Base-by-base conservation (phyloP, 345 rosid species). In the Corchorus olitorius region DNA sequence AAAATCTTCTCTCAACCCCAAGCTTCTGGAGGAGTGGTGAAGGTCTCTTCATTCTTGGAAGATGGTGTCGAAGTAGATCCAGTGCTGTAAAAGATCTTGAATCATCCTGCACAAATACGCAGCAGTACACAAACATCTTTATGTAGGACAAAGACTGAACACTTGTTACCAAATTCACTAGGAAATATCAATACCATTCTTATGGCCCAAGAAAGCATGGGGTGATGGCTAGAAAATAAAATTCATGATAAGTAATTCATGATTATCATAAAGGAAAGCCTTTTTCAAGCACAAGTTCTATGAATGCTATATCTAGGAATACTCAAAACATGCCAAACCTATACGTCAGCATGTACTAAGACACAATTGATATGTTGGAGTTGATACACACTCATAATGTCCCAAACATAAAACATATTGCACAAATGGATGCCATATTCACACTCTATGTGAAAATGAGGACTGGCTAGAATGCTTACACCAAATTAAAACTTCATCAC, bases 1-100 rank as follows among this genome's bases (percentile, higher is more conserved):
- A 93, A 81, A 81, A 93, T 74, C 85, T 83, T 93, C 82, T 93
- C 97, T 72, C 97, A 97, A 65, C 98, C 99, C 98, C 99, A 97
- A 76, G 99, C 97, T 85, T 97, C 97, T 69, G 99, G 98, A 83
- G 98, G 98, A 72, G 97, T 92, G 79, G 88, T 84, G 53, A 97
- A 87, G 70, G 94, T 73, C 53, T 92, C 91, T 80, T 90, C 98
- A 76, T 80, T 89, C 83, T 86, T 91, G 74, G 91, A 83, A 77
- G 98, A 81, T 78, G 91, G 86, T 68, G 90, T n/a, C 34, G 97
- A 91, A 17, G 86, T 81, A 58, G 96, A 80, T 58, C 81, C 75
- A 83, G 73, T 65, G 80, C 17, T 3, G 88, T 11, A 50, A 81
- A 84, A 73, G 88, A 81, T 79, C 75, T 81, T 33, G 76, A 45